A percentile compares a stretch with the other conserved stretches of the same genome.
phyloP scores from a whole-genome alignment of 257 asterid genomes.

The Petunia secreta region DNA sequence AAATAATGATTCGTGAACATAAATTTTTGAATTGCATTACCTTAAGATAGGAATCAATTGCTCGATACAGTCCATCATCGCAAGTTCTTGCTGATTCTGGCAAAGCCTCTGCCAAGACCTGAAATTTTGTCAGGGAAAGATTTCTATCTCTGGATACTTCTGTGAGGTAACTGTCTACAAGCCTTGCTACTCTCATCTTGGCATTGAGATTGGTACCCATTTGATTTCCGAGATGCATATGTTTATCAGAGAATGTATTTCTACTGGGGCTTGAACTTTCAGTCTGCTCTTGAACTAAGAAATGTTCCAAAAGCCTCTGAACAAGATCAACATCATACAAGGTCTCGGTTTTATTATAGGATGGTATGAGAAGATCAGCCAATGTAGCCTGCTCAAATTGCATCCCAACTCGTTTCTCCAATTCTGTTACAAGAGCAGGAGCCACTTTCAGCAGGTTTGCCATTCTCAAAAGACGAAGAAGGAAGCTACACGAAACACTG shows the following conservation, averaged over 20 bases:
- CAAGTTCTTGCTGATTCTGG: constrained; percentile 94
- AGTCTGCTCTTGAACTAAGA: constrained; percentile 81
- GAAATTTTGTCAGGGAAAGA: constrained; percentile 75
- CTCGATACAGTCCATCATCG: constrained; percentile 87
- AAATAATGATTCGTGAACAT: neutral
- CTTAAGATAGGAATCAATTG: constrained; percentile 93
- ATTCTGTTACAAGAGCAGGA: constrained; percentile 83
- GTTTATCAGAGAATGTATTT: constrained; percentile 55
- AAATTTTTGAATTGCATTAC: constrained; percentile 37
- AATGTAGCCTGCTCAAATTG: constrained; percentile 84
- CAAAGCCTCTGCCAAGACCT: constrained; percentile 85
- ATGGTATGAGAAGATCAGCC: constrained; percentile 74
- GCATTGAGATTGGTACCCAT: constrained; percentile 60
- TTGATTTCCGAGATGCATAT: constrained; percentile 47
- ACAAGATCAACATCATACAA: constrained; percentile 81
- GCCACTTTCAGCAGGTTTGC: constrained; percentile 84
- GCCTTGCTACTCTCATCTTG: constrained; percentile 93
- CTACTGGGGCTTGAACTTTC: constrained; percentile 72
- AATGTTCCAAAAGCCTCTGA: constrained; percentile 93
- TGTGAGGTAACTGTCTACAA: constrained; percentile 84
- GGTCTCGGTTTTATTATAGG: constrained; percentile 64
- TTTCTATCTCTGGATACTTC: constrained; percentile 88
- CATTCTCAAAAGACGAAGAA: constrained; percentile 69
- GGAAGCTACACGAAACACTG: constrained; percentile 82
- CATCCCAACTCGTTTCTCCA: constrained; percentile 95